Conservation (phyloP, 176 grass and related monocot genomes). For the Puya raimondii region DNA sequence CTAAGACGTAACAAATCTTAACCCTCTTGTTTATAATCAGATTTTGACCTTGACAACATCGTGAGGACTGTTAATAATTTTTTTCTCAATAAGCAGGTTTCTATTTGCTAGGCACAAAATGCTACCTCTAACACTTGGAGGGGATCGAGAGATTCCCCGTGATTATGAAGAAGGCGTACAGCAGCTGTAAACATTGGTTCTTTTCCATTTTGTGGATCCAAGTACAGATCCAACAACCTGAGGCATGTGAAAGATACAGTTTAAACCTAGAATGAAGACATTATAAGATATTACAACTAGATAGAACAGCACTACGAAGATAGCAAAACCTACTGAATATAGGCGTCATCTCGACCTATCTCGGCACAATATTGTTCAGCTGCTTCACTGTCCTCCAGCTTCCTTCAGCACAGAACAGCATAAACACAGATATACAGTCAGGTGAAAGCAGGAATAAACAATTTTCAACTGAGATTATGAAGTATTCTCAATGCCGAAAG, state of each 20-base stretch:
- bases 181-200: constrained; percentile 96
- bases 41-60: too few species aligned
- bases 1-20: too few species aligned
- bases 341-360: constrained; percentile 94
- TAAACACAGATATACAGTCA: constrained; percentile 12
- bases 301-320: not conserved
- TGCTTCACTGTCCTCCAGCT: constrained; percentile 90
- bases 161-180: constrained; percentile 94
- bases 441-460: not conserved
- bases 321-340: constrained; percentile 87
- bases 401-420: constrained; percentile 45
- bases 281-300: constrained; percentile 1
- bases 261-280: constrained; percentile 16
- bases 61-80: not conserved
- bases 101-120: not conserved
- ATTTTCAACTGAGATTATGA: not conserved
- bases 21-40: too few species aligned
- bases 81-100: not conserved
- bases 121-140: constrained; percentile 95
- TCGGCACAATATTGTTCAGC: constrained; percentile 96
- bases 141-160: constrained; percentile 83
- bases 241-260: constrained; percentile 10
- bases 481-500: not conserved
- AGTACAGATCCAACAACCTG: constrained; percentile 94
- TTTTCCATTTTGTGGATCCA: constrained; percentile 91